A percentile compares a stretch with the other conserved stretches of the same genome.
Evolutionary conservation across 2,329 filamentous ascomycete genomes (phyloP).

Genomic region (Stagonosporopsis vannaccii): DNA sequence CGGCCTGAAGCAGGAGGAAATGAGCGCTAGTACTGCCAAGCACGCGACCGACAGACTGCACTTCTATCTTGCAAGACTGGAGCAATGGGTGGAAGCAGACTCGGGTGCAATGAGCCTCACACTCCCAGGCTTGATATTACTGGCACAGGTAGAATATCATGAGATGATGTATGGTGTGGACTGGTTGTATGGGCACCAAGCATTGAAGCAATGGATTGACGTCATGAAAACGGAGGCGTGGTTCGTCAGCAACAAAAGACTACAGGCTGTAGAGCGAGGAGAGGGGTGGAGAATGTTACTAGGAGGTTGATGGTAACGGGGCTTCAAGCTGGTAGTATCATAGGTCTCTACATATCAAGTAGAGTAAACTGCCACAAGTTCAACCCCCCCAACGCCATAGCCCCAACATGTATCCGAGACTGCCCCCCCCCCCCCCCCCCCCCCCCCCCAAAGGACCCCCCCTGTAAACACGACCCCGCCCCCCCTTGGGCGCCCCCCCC

Average conservation of each 20-base stretch:
- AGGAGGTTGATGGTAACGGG: neutral
- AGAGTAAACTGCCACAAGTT: neutral
- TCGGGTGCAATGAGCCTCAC: conserved; percentile 10
- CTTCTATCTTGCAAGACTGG: conserved; percentile 15
- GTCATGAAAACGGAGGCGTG: conserved; percentile 18
- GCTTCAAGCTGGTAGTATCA: neutral
- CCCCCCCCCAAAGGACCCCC: too few relatives aligned
- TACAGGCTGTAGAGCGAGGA: conserved; percentile 16
- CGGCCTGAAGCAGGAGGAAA: conserved; percentile 9
- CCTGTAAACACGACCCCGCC: too few relatives aligned
- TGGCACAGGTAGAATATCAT: conserved; percentile 23
- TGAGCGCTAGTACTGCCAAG: conserved; percentile 7
- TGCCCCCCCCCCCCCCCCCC: too few relatives aligned
- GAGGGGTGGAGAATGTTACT: conserved; percentile 12
- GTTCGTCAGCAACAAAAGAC: conserved; percentile 15
- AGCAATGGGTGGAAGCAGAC: conserved; percentile 21
- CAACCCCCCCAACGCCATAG: conserved; percentile 14
- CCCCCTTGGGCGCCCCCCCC: too few relatives aligned
- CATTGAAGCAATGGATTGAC: conserved; percentile 18
- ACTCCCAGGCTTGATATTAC: conserved; percentile 23
- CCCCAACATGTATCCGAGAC: neutral
- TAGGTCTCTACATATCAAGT: neutral
- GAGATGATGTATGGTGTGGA: conserved; percentile 21
- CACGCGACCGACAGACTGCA: conserved; percentile 9
- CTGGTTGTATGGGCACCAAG: conserved; percentile 22